Conservation (phyloP, 2,329 filamentous ascomycete species). For the Aureobasidium melanogenum region DNA sequence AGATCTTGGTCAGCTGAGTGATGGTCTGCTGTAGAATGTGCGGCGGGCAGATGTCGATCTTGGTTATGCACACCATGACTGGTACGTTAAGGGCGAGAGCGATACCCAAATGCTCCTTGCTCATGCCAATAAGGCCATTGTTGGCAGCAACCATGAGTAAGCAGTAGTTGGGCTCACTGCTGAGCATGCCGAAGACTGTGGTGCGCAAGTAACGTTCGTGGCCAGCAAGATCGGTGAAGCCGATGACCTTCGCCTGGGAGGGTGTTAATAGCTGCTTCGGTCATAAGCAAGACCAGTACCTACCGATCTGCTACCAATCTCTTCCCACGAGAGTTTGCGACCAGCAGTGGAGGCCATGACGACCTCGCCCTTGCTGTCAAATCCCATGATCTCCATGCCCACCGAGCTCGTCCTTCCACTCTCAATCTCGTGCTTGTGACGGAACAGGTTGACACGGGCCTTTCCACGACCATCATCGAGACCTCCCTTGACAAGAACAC, state of each 20-base stretch:
- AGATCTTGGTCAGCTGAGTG: slow-evolving; percentile 79
- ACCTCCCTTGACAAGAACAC: slow-evolving; percentile 89
- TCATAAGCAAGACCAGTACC: slow-evolving; percentile 5
- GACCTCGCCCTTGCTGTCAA: slow-evolving; percentile 77
- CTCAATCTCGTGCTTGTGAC: slow-evolving; percentile 97
- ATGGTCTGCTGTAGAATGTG: slow-evolving; percentile 93
- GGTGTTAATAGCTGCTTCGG: not conserved
- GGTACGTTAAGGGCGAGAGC: slow-evolving; percentile 91
- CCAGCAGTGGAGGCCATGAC: slow-evolving; percentile 75
- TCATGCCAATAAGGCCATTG: slow-evolving; percentile 95
- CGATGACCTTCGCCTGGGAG: slow-evolving; percentile 73
- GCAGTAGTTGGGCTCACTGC: slow-evolving; percentile 94
- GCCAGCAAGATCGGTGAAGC: slow-evolving; percentile 89
- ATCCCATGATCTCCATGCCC: slow-evolving; percentile 98
- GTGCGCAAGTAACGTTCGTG: slow-evolving; percentile 93
- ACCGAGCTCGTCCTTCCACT: slow-evolving; percentile 92
- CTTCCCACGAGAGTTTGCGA: slow-evolving; percentile 88
- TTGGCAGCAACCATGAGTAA: slow-evolving; percentile 97
- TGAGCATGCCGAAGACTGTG: slow-evolving; percentile 90
- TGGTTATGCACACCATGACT: slow-evolving; percentile 95
- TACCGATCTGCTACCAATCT: slow-evolving; percentile 83
- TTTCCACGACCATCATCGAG: slow-evolving; percentile 91
- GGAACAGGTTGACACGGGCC: slow-evolving; percentile 89
- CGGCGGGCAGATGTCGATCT: slow-evolving; percentile 95
- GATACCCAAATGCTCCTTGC: slow-evolving; percentile 93